Conservation (phyloP, 1,139 yeast species). For the Lodderomyces metapsilosis region DNA sequence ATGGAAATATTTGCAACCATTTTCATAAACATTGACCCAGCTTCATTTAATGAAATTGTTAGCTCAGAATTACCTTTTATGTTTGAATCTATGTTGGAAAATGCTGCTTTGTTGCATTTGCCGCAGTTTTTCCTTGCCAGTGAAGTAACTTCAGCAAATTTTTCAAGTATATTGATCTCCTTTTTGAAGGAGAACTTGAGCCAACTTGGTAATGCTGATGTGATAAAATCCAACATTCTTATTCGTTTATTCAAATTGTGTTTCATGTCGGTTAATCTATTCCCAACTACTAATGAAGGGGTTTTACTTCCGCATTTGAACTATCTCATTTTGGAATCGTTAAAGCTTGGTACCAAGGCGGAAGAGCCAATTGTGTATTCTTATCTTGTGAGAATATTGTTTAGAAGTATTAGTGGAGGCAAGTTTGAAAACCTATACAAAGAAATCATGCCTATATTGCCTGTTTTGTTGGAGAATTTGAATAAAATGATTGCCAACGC, state of each 20-base stretch:
- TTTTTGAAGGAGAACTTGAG: slow-evolving; percentile 73
- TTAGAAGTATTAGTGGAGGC: slow-evolving; percentile 95
- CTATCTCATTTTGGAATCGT: slow-evolving; percentile 74
- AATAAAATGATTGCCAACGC: slow-evolving; percentile 83
- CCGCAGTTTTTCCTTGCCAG: slow-evolving; percentile 94
- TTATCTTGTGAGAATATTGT: slow-evolving; percentile 81
- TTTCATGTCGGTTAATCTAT: slow-evolving; percentile 92
- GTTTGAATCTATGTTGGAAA: slow-evolving; percentile 76
- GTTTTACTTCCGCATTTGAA: slow-evolving; percentile 87
- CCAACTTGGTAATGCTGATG: slow-evolving; percentile 78
- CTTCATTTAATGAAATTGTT: slow-evolving; percentile 91
- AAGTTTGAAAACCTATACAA: slow-evolving; percentile 88
- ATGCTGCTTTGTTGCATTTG: slow-evolving; percentile 83
- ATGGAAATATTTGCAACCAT: slow-evolving; percentile 96
- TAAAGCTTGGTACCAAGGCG: slow-evolving; percentile 80
- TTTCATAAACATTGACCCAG: slow-evolving; percentile 91
- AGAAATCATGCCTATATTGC: slow-evolving; percentile 87
- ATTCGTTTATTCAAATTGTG: slow-evolving; percentile 86
- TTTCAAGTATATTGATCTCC: slow-evolving; percentile 80
- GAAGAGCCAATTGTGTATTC: slow-evolving; percentile 91
- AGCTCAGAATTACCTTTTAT: slow-evolving; percentile 76
- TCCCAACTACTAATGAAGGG: slow-evolving; percentile 82
- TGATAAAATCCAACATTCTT: slow-evolving; percentile 75
- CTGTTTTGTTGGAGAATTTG: slow-evolving; percentile 79
- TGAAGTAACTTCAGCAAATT: slow-evolving; percentile 89